These are phyloP conservation scores for Penicillium goetzii DNA, from an alignment of 495 filamentous ascomycete genomes.

Conservation along the genomic window DNA sequence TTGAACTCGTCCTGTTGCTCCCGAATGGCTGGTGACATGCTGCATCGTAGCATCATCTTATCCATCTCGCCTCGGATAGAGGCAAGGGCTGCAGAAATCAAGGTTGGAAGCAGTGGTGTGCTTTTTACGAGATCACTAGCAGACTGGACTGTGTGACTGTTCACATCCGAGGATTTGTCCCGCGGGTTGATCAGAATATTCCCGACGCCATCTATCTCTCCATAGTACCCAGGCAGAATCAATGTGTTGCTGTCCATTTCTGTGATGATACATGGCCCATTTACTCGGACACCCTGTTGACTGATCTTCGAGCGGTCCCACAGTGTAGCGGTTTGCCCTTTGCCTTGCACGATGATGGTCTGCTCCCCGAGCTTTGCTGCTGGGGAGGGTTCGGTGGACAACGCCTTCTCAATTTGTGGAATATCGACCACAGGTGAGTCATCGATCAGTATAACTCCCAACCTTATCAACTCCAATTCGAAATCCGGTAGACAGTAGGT, in stretches of 20 bases:
- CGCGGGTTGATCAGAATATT: constrained; percentile 52
- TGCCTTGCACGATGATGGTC: constrained; percentile 45
- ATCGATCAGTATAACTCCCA: constrained; percentile 49
- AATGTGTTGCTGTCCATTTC: constrained; percentile 58
- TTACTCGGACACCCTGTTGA: constrained; percentile 39
- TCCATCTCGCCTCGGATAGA: constrained; percentile 57
- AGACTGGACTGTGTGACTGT: constrained; percentile 27
- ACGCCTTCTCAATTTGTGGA: constrained; percentile 35
- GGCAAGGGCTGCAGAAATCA: constrained; percentile 43
- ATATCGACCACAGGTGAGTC: constrained; percentile 43
- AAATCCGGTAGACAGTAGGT: constrained; percentile 48
- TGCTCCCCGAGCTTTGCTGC: constrained; percentile 37
- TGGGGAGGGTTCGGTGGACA: constrained; percentile 30
- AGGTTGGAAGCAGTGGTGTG: constrained; percentile 44
- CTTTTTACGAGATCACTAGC: constrained; percentile 40
- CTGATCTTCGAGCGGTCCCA: constrained; percentile 51
- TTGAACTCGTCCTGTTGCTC: constrained; percentile 60
- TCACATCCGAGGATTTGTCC: constrained; percentile 23
- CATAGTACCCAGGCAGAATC: constrained; percentile 50
- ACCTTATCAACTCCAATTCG: constrained; percentile 51
- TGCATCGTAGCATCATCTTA: constrained; percentile 53
- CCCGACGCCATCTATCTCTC: constrained; percentile 46
- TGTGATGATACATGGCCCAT: constrained; percentile 51
- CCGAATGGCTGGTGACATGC: constrained; percentile 55
- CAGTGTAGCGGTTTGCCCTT: constrained; percentile 40